Conservation (phyloP, 176 grass and related monocot species). For the Zea luxurians region DNA sequence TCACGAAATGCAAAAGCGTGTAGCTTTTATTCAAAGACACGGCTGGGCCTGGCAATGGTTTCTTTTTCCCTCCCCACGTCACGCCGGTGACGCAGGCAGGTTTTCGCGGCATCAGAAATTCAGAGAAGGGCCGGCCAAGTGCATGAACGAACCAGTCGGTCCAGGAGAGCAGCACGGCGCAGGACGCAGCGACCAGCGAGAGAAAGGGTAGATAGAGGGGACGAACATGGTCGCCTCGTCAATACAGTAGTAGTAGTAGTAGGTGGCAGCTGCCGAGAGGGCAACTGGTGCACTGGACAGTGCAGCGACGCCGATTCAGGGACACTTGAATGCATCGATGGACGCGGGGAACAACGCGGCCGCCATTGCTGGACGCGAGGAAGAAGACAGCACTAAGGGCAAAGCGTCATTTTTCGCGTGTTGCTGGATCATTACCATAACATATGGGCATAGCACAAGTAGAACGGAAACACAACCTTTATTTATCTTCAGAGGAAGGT, state of each 20-base stretch:
- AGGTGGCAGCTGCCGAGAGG: constrained; percentile 1
- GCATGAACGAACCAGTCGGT: background rate
- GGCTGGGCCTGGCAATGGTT: background rate
- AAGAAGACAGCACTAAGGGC: no score
- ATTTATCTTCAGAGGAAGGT: constrained; percentile 54
- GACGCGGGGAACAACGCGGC: no score
- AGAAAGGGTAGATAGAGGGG: background rate
- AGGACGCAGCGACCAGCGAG: background rate
- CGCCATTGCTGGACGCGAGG: no score
- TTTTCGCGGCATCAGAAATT: background rate
- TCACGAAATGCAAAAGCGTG: background rate
- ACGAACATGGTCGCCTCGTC: constrained; percentile 7
- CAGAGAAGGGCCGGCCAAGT: background rate
- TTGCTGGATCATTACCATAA: no score
- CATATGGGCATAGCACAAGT: background rate
- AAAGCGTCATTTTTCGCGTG: no score
- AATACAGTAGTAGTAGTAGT: background rate
- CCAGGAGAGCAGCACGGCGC: background rate
- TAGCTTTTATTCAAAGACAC: constrained; percentile 11
- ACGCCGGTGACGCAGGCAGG: background rate
- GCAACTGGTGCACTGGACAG: background rate
- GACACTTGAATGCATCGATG: background rate
- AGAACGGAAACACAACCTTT: constrained; percentile 33
- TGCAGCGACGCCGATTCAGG: background rate
- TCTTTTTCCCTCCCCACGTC: background rate